A percentile compares a stretch with the other conserved stretches of the same genome.
Conservation (phyloP, 2,329 filamentous ascomycete species). For the Diaporthe helianthi region DNA sequence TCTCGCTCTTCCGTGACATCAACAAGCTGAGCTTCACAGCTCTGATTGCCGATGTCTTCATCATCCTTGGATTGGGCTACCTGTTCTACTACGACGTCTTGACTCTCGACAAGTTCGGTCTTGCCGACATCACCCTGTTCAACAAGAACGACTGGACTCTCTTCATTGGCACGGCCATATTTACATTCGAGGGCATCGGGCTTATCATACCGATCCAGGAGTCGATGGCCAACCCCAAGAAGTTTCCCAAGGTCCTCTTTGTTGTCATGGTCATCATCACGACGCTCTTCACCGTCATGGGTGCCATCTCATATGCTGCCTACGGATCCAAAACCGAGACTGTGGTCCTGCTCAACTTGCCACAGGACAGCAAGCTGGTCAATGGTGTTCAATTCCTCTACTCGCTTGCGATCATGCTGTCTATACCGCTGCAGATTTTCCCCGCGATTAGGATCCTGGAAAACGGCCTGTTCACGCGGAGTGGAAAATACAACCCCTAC, state of each 20-base stretch:
- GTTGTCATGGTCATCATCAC: conserved; percentile 96
- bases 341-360: conserved; percentile 93
- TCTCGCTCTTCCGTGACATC: conserved; percentile 94
- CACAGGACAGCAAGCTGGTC: conserved; percentile 93
- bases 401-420: conserved; percentile 95
- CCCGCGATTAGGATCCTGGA: conserved; percentile 96
- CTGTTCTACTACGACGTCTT: conserved; percentile 94
- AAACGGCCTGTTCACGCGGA: conserved; percentile 90
- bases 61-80: conserved; percentile 88
- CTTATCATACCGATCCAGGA: conserved; percentile 98
- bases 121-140: conserved; percentile 89
- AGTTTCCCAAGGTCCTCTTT: conserved; percentile 88
- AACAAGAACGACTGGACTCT: conserved; percentile 93
- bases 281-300: conserved; percentile 87
- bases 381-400: conserved; percentile 97
- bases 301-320: conserved; percentile 92
- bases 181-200: conserved; percentile 97
- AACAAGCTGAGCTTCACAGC: conserved; percentile 97
- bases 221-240: conserved; percentile 89
- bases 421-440: conserved; percentile 95
- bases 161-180: conserved; percentile 98
- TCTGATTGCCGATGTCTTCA: conserved; percentile 91
- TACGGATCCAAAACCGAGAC: conserved; percentile 96
- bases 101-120: conserved; percentile 77
- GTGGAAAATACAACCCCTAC: conserved; percentile 96